These are phyloP conservation scores for Penicillium flavigenum DNA, from an alignment of 495 filamentous ascomycete genomes.

Conservation along the genomic window DNA sequence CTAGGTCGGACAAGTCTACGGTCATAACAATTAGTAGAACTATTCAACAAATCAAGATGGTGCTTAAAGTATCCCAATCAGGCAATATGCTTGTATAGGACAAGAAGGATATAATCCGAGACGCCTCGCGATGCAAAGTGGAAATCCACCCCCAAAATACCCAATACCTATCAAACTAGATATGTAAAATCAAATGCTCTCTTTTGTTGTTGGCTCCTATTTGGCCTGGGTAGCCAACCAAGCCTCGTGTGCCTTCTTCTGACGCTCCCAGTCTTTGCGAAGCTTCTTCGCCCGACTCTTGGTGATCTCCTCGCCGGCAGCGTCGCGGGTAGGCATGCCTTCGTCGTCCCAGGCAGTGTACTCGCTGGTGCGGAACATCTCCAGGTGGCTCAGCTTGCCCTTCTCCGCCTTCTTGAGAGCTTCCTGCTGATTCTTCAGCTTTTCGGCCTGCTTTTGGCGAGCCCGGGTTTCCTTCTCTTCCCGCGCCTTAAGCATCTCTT, in stretches of 20 bases:
- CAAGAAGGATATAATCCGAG: conserved; percentile 12
- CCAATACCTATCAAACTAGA: conserved; percentile 8
- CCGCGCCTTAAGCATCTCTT: conserved; percentile 67
- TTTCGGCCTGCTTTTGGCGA: conserved; percentile 59
- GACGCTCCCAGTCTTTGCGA: conserved; percentile 86
- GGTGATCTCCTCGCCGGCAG: conserved; percentile 73
- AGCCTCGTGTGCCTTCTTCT: conserved; percentile 81
- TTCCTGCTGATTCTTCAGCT: conserved; percentile 54
- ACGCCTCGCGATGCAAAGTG: conserved; percentile 23
- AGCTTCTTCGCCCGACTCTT: conserved; percentile 83
- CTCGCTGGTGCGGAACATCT: conserved; percentile 74
- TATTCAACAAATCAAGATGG: neutral
- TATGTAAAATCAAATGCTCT: conserved; percentile 10
- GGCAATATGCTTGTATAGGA: conserved; percentile 9
- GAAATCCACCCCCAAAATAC: conserved; percentile 15
- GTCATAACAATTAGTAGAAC: neutral
- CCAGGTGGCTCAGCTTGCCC: conserved; percentile 64
- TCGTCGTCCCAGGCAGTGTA: conserved; percentile 83
- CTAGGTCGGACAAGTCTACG: neutral
- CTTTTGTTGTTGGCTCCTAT: conserved; percentile 15
- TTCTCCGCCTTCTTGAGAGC: conserved; percentile 62
- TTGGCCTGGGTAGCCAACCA: conserved; percentile 49
- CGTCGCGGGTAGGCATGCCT: conserved; percentile 75
- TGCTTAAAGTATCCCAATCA: conserved; percentile 5
- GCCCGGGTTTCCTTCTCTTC: conserved; percentile 61